Evolutionary conservation across 345 rosid species (phyloP), one percentile per base, ranked within the genome.

Genomic region (Arabis hirsuta): DNA sequence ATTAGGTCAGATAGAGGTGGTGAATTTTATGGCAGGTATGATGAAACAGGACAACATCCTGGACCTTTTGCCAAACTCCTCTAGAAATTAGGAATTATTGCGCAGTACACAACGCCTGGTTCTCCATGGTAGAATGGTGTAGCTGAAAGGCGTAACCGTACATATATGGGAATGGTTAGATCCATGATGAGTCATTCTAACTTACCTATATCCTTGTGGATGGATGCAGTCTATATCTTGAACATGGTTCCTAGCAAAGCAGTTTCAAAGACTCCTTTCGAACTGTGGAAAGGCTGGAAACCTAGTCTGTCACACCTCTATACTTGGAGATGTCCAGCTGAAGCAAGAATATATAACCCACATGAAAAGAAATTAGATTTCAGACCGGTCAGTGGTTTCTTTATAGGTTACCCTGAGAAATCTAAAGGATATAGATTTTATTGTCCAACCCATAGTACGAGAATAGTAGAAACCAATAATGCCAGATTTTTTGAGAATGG

Each of bases 91-190:
- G 27, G 41, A n/a, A 62, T 62, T 1, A 3, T 55, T 44, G 22
- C 36, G 0, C 46, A 55, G 0, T 56, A 55, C 55, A 56, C 36
- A 68, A 32, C 0, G 32, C 24, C 13, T 68, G 29, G 47, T 68
- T 55, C 64, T 43, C 36, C 64, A 29, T 56, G 45, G 55, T 34
- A 68, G 7, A 55, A 68, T 68, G 73, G 63, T 69, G 64, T 56
- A 44, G 54, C 19, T 55, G 53, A 55, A 54, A 67, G 61, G 32
- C 7, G 39, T 2, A 69, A 69, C 0, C 48, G 16, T 69, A 69
- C 22, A 5, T 57, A 56, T 20, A 56, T 56, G 9, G 51, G 0
- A 65, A 65, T 65, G 59, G 60, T 52, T 43, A 55, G 42, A 57
- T 43, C 54, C 31, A 67, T 47, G 57, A 55, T 69, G 26, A 58